A percentile compares a stretch with the other conserved stretches of the same genome.
Evolutionary conservation across 2,329 filamentous ascomycete species (phyloP).

Genomic region (Curvularia lunata): DNA sequence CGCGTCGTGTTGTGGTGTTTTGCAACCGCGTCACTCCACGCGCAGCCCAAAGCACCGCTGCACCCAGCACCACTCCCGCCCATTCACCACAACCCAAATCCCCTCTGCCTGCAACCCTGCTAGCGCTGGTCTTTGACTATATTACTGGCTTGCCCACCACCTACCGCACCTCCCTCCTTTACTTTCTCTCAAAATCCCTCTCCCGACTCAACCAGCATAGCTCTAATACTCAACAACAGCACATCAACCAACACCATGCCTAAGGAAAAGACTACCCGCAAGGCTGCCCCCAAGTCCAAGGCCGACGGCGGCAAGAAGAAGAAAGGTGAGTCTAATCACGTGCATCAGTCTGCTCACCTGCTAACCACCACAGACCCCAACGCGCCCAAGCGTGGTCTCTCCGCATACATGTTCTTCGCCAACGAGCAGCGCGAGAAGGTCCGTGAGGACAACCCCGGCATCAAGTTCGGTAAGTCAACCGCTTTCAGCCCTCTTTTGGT

Average conservation of each 20-base stretch:
- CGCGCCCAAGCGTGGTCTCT: slow-evolving; percentile 98
- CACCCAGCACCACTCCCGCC: slow-evolving; percentile 17
- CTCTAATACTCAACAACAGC: slow-evolving; percentile 22
- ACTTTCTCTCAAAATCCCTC: slow-evolving; percentile 4
- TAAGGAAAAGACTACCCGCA: slow-evolving; percentile 69
- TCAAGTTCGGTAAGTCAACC: slow-evolving; percentile 78
- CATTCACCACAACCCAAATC: slow-evolving; percentile 19
- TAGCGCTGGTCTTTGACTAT: slow-evolving; percentile 9
- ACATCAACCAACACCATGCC: slow-evolving; percentile 61
- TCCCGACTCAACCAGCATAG: slow-evolving; percentile 10
- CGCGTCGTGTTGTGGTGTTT: slow-evolving; percentile 40
- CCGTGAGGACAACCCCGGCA: slow-evolving; percentile 96
- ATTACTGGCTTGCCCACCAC: slow-evolving; percentile 1
- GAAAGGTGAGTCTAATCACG: slow-evolving; percentile 63
- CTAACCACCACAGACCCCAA: slow-evolving; percentile 74
- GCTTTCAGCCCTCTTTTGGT: background rate
- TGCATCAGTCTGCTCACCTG: slow-evolving; percentile 13
- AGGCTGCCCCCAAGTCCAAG: slow-evolving; percentile 55
- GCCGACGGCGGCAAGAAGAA: slow-evolving; percentile 68
- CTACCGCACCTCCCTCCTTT: slow-evolving; percentile 5
- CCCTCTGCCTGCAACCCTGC: slow-evolving; percentile 11
- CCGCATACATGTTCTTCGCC: slow-evolving; percentile 99
- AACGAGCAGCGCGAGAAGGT: slow-evolving; percentile 99
- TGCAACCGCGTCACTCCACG: slow-evolving; percentile 37
- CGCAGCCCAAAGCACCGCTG: slow-evolving; percentile 27